These are phyloP conservation scores for Volvox reticuliferus DNA, from an alignment of 139 green algal genomes.

Conservation along the genomic window DNA sequence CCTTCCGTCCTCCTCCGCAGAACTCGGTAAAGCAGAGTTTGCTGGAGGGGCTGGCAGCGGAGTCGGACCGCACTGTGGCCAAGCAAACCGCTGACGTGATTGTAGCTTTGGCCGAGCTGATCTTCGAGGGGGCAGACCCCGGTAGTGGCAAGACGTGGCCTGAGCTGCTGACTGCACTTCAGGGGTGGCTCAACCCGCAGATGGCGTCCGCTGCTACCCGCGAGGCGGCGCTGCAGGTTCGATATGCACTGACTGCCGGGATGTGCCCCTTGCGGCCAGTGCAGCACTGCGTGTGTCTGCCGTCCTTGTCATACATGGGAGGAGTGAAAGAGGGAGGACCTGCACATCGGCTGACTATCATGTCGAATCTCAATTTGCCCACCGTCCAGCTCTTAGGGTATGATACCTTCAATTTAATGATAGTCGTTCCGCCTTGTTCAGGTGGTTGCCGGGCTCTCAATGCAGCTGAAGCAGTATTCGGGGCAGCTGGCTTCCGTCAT, in stretches of 20 bases:
- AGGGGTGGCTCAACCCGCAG: neutral
- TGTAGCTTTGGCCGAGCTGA: neutral
- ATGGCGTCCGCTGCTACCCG: neutral
- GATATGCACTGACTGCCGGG: neutral
- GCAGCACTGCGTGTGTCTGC: no score
- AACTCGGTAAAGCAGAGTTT: conserved; percentile 67
- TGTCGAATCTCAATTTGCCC: no score
- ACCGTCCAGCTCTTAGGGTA: no score
- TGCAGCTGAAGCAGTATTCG: conserved; percentile 63
- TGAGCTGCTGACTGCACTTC: conserved; percentile 4
- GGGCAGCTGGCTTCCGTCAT: conserved; percentile 30
- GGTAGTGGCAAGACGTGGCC: neutral
- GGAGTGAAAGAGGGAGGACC: no score
- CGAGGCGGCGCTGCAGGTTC: conserved; percentile 34
- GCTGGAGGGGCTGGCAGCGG: conserved; percentile 39
- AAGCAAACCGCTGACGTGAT: conserved; percentile 39
- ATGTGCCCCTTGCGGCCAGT: no score
- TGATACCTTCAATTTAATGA: no score
- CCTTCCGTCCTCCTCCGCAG: conserved; percentile 22
- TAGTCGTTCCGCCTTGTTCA: conserved; percentile 7
- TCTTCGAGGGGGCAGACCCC: neutral
- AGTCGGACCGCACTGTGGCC: conserved; percentile 44
- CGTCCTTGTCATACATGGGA: no score
- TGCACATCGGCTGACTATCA: no score
- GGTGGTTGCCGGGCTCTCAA: conserved; percentile 71